phyloP scores from a whole-genome alignment of 192 early-diverging fungal species.

The Coemansia sp. region DNA sequence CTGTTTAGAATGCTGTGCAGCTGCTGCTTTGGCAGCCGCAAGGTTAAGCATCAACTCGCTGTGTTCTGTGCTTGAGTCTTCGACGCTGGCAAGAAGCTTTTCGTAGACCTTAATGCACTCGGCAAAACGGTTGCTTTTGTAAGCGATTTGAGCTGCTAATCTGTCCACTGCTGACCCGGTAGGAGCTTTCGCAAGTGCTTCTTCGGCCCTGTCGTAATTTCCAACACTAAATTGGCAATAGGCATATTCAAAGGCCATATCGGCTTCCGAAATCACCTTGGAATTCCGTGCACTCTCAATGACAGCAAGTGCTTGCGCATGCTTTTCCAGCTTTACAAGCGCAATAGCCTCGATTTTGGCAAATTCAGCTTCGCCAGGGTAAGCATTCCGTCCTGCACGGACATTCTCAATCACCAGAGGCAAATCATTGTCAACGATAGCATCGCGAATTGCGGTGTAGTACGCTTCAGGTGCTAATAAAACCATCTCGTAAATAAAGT shows the following conservation, averaged over 20 bases:
- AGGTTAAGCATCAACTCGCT: conserved; percentile 38
- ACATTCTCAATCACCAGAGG: conserved; percentile 16
- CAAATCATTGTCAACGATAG: conserved; percentile 22
- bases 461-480: conserved; percentile 21
- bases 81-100: conserved; percentile 16
- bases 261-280: conserved; percentile 14
- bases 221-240: conserved; percentile 44
- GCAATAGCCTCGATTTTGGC: conserved; percentile 43
- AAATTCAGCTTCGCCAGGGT: conserved; percentile 37
- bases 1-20: conserved; percentile 14
- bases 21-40: conserved; percentile 41
- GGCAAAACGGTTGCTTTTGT: conserved; percentile 36
- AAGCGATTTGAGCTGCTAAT: conserved; percentile 47
- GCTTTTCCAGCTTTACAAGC: conserved; percentile 39
- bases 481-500: conserved; percentile 15
- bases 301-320: conserved; percentile 23
- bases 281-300: conserved; percentile 23
- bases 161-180: conserved; percentile 11
- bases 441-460: conserved; percentile 30
- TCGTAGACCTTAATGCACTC: conserved; percentile 37
- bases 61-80: conserved; percentile 13
- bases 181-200: conserved; percentile 11
- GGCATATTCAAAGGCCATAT: conserved; percentile 31
- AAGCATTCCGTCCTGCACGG: conserved; percentile 18
- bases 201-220: conserved; percentile 26